A percentile compares a stretch with the other conserved stretches of the same genome.
Conservation (phyloP, 176 grass and related monocot genomes). For the Avena atlantica region DNA sequence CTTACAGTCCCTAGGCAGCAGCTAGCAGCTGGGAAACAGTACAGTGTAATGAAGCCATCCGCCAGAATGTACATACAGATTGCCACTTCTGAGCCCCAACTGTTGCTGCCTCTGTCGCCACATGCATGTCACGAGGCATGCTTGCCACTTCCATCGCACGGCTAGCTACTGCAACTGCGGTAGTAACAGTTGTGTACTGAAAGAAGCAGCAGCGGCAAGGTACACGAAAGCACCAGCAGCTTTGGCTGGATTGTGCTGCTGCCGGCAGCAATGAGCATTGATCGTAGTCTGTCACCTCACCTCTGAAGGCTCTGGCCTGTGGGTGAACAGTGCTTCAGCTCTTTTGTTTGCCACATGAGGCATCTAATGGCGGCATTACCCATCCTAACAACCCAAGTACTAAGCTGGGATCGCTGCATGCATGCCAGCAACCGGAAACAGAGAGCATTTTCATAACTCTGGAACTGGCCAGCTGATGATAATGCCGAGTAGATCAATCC, state of each 20-base stretch:
- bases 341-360: constrained; percentile 45
- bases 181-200: not conserved
- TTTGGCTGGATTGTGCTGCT: constrained; percentile 12
- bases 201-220: not conserved
- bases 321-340: not conserved
- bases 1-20: constrained; percentile 4
- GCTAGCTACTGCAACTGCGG: not conserved
- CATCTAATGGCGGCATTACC: constrained; percentile 16
- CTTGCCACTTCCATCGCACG: not conserved
- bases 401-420: constrained; percentile 33
- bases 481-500: not conserved
- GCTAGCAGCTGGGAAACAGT: constrained; percentile 26
- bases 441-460: constrained; percentile 36
- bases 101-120: not conserved
- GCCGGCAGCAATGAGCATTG: constrained; percentile 2
- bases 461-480: not conserved
- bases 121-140: constrained; percentile 2
- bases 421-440: not conserved
- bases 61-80: constrained; percentile 19
- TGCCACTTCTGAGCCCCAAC: constrained; percentile 16
- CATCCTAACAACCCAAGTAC: constrained; percentile 44
- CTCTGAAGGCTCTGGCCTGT: not conserved
- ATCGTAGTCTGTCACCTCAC: constrained; percentile 7
- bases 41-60: not conserved
- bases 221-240: not conserved